Percentiles rank a stretch among this genome's conserved stretches.
Evolutionary conservation across 208 protist genomes (phyloP).

Genomic region (Trypanosoma cruzi): DNA sequence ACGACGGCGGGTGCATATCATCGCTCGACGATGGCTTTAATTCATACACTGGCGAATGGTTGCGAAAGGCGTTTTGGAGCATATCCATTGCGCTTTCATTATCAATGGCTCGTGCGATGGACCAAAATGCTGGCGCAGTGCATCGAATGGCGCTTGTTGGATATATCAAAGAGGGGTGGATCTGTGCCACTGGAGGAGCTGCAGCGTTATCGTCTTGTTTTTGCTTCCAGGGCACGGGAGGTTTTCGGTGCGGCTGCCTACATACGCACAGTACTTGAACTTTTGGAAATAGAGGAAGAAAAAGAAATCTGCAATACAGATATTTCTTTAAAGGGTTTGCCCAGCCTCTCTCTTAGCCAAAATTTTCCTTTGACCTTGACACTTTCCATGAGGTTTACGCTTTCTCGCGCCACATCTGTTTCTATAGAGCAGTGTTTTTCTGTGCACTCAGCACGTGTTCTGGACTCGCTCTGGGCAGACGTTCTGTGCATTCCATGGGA

Average conservation of each 20-base stretch:
- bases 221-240: constrained; percentile 13
- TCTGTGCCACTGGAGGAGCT: constrained; percentile 15
- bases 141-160: constrained; percentile 15
- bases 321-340: no score
- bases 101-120: constrained; percentile 30
- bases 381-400: constrained; percentile 15
- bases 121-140: constrained; percentile 28
- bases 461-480: constrained; percentile 29
- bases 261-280: background rate
- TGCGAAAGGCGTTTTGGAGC: constrained; percentile 19
- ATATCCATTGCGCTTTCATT: constrained; percentile 13
- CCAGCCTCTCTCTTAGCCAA: background rate
- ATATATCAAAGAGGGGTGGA: background rate
- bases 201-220: constrained; percentile 19
- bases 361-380: constrained; percentile 10
- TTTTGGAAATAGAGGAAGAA: constrained; percentile 13
- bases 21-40: background rate
- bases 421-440: constrained; percentile 1
- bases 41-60: background rate
- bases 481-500: constrained; percentile 60
- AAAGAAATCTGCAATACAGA: background rate
- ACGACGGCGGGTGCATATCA: background rate
- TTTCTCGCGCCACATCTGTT: background rate
- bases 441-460: constrained; percentile 5
- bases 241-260: constrained; percentile 1